These are phyloP conservation scores for Talaromyces sp. DNA, from an alignment of 2,329 filamentous ascomycete species.

Conservation along the genomic window DNA sequence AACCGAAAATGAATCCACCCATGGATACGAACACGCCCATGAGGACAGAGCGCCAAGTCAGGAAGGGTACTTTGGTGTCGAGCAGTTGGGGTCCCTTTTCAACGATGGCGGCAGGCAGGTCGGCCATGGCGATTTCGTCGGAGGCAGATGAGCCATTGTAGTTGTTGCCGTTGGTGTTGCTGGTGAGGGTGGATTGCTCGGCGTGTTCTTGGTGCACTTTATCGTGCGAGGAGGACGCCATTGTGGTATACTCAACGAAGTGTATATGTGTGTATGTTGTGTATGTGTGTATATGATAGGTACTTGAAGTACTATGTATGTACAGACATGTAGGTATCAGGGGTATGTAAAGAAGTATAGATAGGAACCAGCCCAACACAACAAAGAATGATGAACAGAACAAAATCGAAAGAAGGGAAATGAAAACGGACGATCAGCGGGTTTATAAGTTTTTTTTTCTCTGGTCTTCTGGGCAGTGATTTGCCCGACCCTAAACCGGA, in stretches of 20 bases:
- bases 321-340: not conserved
- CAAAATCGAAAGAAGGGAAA: not conserved
- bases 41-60: conserved; percentile 37
- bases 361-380: not conserved
- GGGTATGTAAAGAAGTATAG: not conserved
- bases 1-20: conserved; percentile 45
- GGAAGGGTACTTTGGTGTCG: conserved; percentile 30
- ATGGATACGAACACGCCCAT: conserved; percentile 47
- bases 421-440: not conserved
- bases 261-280: too few relatives aligned
- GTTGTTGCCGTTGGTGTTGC: not conserved
- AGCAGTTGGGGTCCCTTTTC: conserved; percentile 20
- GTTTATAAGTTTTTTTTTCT: not conserved
- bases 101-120: not conserved
- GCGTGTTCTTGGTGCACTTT: conserved; percentile 12
- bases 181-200: conserved; percentile 1
- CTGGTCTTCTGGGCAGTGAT: not conserved
- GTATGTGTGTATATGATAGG: too few relatives aligned
- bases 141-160: not conserved
- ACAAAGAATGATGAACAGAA: not conserved
- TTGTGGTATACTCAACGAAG: not conserved
- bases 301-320: not conserved
- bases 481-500: not conserved
- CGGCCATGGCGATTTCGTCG: not conserved
- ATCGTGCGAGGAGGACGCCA: conserved; percentile 8